These are phyloP conservation scores for Leccinum barrowsii DNA, from an alignment of 768 basidiomycete genomes.

Conservation along the genomic window DNA sequence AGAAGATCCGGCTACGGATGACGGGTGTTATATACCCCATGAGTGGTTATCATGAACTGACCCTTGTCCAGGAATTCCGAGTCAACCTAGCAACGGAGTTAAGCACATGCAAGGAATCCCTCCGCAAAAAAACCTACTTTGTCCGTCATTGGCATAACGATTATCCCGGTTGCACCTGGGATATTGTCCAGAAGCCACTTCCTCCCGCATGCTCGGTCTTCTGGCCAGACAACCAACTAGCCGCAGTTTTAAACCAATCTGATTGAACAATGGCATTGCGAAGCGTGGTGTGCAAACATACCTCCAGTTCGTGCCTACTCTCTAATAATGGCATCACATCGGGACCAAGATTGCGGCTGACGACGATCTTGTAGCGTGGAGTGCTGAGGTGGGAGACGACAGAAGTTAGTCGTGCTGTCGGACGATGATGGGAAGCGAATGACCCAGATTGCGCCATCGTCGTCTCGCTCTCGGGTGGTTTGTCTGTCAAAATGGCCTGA, in stretches of 20 bases:
- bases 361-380: conserved; percentile 43
- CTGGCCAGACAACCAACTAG: conserved; percentile 48
- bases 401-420: conserved; percentile 25
- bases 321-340: conserved; percentile 58
- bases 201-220: conserved; percentile 55
- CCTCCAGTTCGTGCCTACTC: conserved; percentile 52
- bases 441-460: conserved; percentile 29
- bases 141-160: conserved; percentile 62
- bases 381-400: conserved; percentile 22
- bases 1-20: conserved; percentile 57
- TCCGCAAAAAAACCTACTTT: conserved; percentile 43
- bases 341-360: conserved; percentile 58
- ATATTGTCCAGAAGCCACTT: conserved; percentile 75
- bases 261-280: neutral
- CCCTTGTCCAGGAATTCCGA: conserved; percentile 52
- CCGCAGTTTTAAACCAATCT: neutral
- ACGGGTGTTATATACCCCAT: neutral
- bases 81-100: conserved; percentile 50
- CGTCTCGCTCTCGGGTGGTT: neutral
- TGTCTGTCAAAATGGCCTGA: neutral
- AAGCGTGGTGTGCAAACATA: conserved; percentile 21
- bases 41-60: conserved; percentile 11
- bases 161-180: conserved; percentile 56
- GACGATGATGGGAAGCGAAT: conserved; percentile 9
- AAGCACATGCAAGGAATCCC: neutral